A percentile compares a stretch with the other conserved stretches of the same genome.
Evolutionary conservation across 257 asterid genomes (phyloP).

Genomic region (Solanum tarapatanum): DNA sequence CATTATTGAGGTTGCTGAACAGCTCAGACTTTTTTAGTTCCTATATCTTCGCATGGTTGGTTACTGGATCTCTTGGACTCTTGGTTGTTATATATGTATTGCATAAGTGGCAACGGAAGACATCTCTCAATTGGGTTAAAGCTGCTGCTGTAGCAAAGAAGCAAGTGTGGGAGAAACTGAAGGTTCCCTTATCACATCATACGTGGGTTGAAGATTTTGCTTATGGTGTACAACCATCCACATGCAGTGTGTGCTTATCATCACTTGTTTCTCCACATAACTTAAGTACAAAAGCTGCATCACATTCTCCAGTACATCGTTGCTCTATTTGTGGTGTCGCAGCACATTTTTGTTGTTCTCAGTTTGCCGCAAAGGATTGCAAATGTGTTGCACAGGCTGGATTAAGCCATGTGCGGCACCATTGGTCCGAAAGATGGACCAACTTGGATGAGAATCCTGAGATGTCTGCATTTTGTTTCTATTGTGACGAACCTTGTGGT

Average conservation of each 20-base stretch:
- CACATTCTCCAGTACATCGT: conserved; percentile 42
- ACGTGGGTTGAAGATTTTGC: conserved; percentile 63
- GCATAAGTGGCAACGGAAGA: conserved; percentile 61
- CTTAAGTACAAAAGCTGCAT: conserved; percentile 35
- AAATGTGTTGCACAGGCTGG: conserved; percentile 77
- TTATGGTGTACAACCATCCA: conserved; percentile 50
- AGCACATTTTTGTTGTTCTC: conserved; percentile 59
- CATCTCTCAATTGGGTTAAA: conserved; percentile 77
- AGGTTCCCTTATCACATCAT: conserved; percentile 65
- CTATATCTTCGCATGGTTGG: conserved; percentile 48
- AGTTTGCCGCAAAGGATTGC: conserved; percentile 64
- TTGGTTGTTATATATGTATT: conserved; percentile 48
- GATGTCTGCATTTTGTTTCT: conserved; percentile 66
- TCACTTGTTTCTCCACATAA: conserved; percentile 49
- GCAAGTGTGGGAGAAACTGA: conserved; percentile 67
- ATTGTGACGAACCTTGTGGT: conserved; percentile 82
- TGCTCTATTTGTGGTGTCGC: conserved; percentile 77
- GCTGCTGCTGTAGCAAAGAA: conserved; percentile 82
- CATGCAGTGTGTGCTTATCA: conserved; percentile 67
- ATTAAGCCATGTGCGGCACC: conserved; percentile 51
- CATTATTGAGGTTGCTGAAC: conserved; percentile 38
- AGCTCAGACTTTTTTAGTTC: conserved; percentile 39
- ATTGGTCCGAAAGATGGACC: conserved; percentile 87
- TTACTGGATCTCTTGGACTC: conserved; percentile 57
- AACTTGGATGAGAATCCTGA: conserved; percentile 68